phyloP scores from a whole-genome alignment of 179 eudicot species.

The Sideroxylon spinosum region DNA sequence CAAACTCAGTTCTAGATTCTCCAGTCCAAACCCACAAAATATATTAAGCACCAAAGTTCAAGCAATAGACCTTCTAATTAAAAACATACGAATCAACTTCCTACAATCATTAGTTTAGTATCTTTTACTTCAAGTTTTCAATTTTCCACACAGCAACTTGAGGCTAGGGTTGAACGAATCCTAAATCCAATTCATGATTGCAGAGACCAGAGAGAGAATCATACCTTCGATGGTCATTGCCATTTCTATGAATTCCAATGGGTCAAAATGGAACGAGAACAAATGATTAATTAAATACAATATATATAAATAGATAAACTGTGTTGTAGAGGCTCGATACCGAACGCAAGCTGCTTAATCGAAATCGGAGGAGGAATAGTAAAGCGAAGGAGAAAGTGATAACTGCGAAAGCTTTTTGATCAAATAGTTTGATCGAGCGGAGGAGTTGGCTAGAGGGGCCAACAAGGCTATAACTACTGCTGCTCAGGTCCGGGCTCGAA shows the following conservation, averaged over 20 bases:
- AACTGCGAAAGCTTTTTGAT: no score
- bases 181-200: background rate
- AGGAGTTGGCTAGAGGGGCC: no score
- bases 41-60: background rate
- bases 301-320: no score
- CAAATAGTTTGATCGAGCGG: no score
- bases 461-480: no score
- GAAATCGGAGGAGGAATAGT: no score
- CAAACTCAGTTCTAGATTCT: background rate
- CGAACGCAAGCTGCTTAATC: no score
- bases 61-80: background rate
- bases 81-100: background rate
- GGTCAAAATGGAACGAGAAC: background rate
- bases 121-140: background rate
- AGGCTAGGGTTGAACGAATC: background rate
- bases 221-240: conserved; percentile 40
- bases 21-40: background rate
- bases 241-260: conserved; percentile 20
- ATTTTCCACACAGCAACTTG: background rate
- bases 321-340: no score
- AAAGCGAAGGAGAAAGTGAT: no score
- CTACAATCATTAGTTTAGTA: background rate
- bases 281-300: no score
- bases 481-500: no score
- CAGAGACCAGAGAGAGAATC: background rate